Evolutionary conservation across 371 early-diverging fungal genomes (phyloP), one percentile per base, ranked within the genome.

Genomic region (Encephalitozoon romaleae): DNA sequence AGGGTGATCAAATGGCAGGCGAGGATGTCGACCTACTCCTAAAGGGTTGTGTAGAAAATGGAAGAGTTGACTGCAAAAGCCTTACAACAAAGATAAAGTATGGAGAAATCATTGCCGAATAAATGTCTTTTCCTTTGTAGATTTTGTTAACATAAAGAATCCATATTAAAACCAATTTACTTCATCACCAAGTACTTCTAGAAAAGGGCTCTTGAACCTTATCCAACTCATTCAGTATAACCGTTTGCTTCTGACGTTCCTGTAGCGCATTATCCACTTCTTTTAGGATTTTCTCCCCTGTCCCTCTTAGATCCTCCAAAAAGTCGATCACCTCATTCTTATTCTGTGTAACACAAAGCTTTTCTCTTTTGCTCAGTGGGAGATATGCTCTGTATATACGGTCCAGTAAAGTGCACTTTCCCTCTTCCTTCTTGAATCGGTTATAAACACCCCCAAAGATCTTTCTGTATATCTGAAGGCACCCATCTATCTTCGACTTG

Each of bases 1-100:
- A 54, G 21, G 93, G 93, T 1, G 92, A 93, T 70, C 86, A 90
- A 66, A 91, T 94, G 72, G 90, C 91, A 4, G 90, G 92, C 70
- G 91, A 92, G 43, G 92, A 93, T 87, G 91, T 91, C 59, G 67
- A 78, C 21, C 25, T 66, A 21, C 49, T 82, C 9, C 23, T 82
- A 3, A 74, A 52, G 42, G 82, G 75, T 9, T 77, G 77, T 39
- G 55, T 32, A 2, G 70, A 76, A 53, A 54, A 76, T 51, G 77
- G 65, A 5, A 39, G 43, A 32, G 25, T 82, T 15, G 65, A 79
- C 51, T 68, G 28, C 30, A 73, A 45, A 42, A 69, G 64, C 32
- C 63, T 82, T 15, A 39, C 76, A 15, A 55, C 28, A 0, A 78
- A 76, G n/a, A 82, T 82, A 1, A 82, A 79, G 45, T 69, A 71